Conservation (phyloP, 2,329 filamentous ascomycete species). For the Amesomyces nigricolor region DNA sequence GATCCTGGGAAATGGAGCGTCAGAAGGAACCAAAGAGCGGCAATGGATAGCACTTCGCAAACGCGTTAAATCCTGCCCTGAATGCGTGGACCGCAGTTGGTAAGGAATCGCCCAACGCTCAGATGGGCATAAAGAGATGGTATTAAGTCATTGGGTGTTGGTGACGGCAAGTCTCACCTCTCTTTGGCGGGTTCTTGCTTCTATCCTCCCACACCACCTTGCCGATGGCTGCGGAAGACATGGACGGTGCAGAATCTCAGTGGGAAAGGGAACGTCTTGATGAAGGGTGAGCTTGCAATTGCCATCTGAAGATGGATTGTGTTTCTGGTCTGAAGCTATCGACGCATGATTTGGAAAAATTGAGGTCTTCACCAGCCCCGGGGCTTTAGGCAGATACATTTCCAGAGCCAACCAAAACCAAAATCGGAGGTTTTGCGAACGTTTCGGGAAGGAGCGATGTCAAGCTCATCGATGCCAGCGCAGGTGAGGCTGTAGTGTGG, state of each 20-base stretch:
- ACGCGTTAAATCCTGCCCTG: neutral
- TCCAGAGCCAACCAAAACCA: no score
- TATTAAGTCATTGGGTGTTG: no score
- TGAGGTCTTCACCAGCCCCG: no score
- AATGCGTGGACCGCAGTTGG: no score
- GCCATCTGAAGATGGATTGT: neutral
- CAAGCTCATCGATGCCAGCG: neutral
- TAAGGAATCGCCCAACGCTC: no score
- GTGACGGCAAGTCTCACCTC: conserved; percentile 7
- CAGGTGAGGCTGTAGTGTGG: no score
- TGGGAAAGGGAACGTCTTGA: neutral
- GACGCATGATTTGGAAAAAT: no score
- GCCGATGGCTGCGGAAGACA: conserved; percentile 9
- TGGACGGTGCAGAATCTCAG: neutral
- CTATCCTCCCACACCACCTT: conserved; percentile 13
- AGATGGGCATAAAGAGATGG: no score
- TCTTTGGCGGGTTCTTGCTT: conserved; percentile 4
- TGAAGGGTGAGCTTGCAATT: neutral
- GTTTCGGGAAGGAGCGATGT: neutral
- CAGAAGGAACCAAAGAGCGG: neutral
- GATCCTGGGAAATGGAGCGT: neutral
- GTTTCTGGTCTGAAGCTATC: neutral
- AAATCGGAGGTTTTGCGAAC: neutral
- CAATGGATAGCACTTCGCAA: neutral
- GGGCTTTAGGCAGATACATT: no score